Evolutionary conservation across 2,329 filamentous ascomycete species (phyloP).

Genomic region (Exophiala calicioides): DNA sequence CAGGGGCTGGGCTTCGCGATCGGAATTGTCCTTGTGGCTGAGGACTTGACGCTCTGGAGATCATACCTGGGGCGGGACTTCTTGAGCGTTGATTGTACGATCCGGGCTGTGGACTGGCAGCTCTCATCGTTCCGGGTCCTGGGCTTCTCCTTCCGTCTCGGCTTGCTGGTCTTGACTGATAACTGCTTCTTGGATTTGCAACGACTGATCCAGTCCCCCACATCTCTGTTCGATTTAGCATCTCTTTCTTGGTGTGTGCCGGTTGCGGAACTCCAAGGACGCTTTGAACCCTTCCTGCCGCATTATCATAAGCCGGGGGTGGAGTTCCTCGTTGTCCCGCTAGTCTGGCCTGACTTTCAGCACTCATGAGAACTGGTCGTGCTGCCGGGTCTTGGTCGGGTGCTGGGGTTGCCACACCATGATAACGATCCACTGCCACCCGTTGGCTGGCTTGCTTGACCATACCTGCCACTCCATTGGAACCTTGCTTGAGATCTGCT

Average conservation of each 20-base stretch:
- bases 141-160: constrained; percentile 29
- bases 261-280: constrained; percentile 64
- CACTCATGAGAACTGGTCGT: constrained; percentile 28
- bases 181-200: constrained; percentile 13
- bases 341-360: constrained; percentile 47
- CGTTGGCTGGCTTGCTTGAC: constrained; percentile 76
- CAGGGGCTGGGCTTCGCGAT: constrained; percentile 23
- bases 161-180: constrained; percentile 23
- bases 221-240: constrained; percentile 92
- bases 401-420: constrained; percentile 84
- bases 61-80: constrained; percentile 26
- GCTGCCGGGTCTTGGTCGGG: constrained; percentile 45
- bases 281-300: constrained; percentile 19
- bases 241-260: constrained; percentile 87
- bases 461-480: constrained; percentile 43
- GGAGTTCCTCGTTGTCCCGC: constrained; percentile 71
- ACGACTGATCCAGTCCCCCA: constrained; percentile 52
- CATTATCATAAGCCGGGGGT: constrained; percentile 83
- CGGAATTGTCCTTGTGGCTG: constrained; percentile 25
- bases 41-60: constrained; percentile 28
- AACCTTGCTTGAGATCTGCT: constrained; percentile 74
- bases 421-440: constrained; percentile 94
- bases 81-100: constrained; percentile 21
- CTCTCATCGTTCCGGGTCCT: constrained; percentile 25
- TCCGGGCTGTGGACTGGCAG: constrained; percentile 23